Base-by-base conservation (phyloP, 768 basidiomycete species). In the Macrolepiota dolichaula region DNA sequence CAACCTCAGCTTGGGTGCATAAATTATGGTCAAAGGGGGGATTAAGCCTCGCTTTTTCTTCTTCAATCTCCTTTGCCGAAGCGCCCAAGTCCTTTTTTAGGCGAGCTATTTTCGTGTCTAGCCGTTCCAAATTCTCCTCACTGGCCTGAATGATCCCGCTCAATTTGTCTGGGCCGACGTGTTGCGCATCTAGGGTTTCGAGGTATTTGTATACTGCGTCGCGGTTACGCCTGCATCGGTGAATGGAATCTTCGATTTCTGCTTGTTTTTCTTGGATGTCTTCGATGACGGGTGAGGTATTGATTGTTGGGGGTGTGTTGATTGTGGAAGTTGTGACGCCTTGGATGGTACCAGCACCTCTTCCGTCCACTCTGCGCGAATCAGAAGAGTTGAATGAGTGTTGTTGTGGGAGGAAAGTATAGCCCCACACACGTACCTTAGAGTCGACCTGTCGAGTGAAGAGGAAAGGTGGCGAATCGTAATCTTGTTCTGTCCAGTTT, bases 281-380 rank as follows among this genome's bases (percentile, higher is more conserved):
- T 0, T 57, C 51, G n/a, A 78, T 68, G 0, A 57, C 57, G 0
- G 71, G 63, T 11, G 76, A 76, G 0, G 74, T 69, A 4, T 57
- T 68, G 0, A 63, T 62, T 7, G 54, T 15, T 11, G 66, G 53
- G 15, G 67, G 61, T 12, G n/a, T 46, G 62, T 13, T 68, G 61
- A 29, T 62, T 59, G 17, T 29, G 7, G 70, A 72, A 27, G 78
- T 63, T 9, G 72, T 71, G 4, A 81, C 79, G 61, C 81, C 79
- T 54, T 81, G 80, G 52, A 81, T 79, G 0, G 77, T 77, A 1
- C 77, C 80, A 10, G 69, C 64, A 25, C 79, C 79, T 19, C 72
- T 68, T 7, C 79, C 79, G 66, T 81, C 77, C 6, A 81, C 77
- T 54, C 79, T 81, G 51, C 10, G 63, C 6, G 37, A 59, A 25